A percentile compares a stretch with the other conserved stretches of the same genome.
Evolutionary conservation across 345 rosid genomes (phyloP).

Genomic region (Eucalyptus decipiens): DNA sequence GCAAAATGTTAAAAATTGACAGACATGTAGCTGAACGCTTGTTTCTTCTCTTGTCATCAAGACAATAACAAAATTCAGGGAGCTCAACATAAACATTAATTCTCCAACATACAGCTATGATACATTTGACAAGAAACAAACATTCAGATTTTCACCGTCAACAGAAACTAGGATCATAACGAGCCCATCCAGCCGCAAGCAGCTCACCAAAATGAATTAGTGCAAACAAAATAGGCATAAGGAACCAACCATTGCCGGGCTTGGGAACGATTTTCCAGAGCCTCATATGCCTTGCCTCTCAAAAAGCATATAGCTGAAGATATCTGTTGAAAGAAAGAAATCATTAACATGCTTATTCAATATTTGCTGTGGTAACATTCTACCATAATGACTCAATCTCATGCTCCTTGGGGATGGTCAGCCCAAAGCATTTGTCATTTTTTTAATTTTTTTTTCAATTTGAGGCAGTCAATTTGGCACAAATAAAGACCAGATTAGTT

Average conservation of each 20-base stretch:
- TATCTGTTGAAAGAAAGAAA: constrained; percentile 24
- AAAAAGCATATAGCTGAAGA: constrained; percentile 90
- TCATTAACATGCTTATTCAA: neutral
- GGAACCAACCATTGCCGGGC: constrained; percentile 74
- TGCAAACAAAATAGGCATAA: neutral
- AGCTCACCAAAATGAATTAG: neutral
- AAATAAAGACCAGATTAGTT: neutral
- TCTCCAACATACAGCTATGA: neutral
- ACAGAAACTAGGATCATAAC: neutral
- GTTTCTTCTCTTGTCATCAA: neutral
- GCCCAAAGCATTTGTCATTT: neutral
- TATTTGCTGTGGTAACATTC: neutral
- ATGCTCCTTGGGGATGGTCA: neutral
- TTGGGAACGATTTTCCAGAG: constrained; percentile 80
- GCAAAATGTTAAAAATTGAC: neutral
- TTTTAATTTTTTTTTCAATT: neutral
- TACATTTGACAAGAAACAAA: neutral
- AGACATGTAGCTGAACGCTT: neutral
- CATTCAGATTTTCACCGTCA: neutral
- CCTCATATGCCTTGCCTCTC: constrained; percentile 91
- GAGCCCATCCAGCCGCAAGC: neutral
- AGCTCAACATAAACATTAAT: neutral
- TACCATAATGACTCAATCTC: neutral
- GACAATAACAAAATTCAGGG: neutral
- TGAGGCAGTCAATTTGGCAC: neutral